phyloP scores from a whole-genome alignment of 257 asterid genomes.

The Plantago major region DNA sequence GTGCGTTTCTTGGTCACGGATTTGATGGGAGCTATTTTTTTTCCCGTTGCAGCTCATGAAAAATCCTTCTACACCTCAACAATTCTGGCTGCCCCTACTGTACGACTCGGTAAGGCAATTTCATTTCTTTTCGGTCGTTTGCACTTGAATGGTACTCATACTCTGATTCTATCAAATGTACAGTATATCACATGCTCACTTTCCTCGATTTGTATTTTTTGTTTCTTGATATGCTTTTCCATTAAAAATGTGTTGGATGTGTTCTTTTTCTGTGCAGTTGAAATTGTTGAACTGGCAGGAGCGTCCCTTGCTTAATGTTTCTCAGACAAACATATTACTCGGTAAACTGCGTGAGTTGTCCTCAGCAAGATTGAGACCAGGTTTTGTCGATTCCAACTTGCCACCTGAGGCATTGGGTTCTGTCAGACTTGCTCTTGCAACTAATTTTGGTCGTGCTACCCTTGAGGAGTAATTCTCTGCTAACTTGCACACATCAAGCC shows the following conservation, averaged over 20 bases:
- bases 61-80: conserved; percentile 87
- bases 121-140: background rate
- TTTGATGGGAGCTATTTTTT: background rate
- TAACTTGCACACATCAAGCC: background rate
- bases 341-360: conserved; percentile 88
- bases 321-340: conserved; percentile 67
- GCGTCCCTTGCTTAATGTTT: conserved; percentile 58
- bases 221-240: background rate
- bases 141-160: too few relatives aligned
- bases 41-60: conserved; percentile 67
- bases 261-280: conserved; percentile 44
- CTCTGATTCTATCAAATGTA: too few relatives aligned
- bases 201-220: background rate
- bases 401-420: conserved; percentile 76
- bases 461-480: conserved; percentile 54
- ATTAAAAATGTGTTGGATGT: background rate
- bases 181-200: background rate
- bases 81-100: conserved; percentile 84
- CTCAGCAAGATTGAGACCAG: conserved; percentile 70
- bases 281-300: conserved; percentile 73
- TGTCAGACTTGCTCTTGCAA: conserved; percentile 78
- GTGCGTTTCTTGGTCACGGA: background rate
- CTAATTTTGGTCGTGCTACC: conserved; percentile 81
- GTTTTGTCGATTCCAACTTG: conserved; percentile 56
- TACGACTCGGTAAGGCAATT: conserved; percentile 63